These are phyloP conservation scores for Mesembryanthemum crystallinum DNA, from an alignment of 148 eudicot genomes.

Conservation along the genomic window DNA sequence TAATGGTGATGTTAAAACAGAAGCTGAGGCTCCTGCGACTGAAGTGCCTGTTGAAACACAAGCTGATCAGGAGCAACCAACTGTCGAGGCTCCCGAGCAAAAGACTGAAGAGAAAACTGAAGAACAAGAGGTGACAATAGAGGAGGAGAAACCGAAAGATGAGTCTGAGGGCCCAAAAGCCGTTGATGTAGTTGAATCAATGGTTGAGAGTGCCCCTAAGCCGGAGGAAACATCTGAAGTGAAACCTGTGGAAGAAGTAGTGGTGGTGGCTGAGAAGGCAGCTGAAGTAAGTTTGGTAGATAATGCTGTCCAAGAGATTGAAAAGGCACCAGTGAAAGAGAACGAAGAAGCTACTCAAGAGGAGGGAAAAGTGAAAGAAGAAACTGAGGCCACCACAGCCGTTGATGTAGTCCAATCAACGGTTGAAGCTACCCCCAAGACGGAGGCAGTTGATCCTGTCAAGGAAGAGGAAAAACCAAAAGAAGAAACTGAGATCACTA, in stretches of 20 bases:
- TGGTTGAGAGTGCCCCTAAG: slow-evolving; percentile 14
- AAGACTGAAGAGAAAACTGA: slow-evolving; percentile 23
- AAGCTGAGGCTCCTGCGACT: slow-evolving; percentile 12
- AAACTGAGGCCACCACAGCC: slow-evolving; percentile 8
- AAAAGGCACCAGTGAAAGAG: slow-evolving; percentile 10
- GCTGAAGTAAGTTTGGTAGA: too few relatives aligned
- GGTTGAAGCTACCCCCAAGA: slow-evolving; percentile 1
- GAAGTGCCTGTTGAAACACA: slow-evolving; percentile 14
- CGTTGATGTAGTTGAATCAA: slow-evolving; percentile 12
- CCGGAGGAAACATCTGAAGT: slow-evolving; percentile 27
- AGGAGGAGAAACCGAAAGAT: slow-evolving; percentile 30
- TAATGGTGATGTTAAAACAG: slow-evolving; percentile 9
- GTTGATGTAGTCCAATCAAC: slow-evolving; percentile 1
- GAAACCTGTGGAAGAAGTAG: too few relatives aligned
- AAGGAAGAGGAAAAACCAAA: slow-evolving; percentile 7
- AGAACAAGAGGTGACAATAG: slow-evolving; percentile 11
- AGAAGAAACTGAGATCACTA: slow-evolving; percentile 10
- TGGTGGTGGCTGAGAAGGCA: too few relatives aligned
- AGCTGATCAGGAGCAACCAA: slow-evolving; percentile 20
- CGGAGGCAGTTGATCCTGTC: slow-evolving; percentile 1
- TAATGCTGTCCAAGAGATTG: slow-evolving; percentile 12
- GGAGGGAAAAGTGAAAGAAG: slow-evolving; percentile 6
- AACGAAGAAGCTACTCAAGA: slow-evolving; percentile 14
- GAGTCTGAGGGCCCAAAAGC: slow-evolving; percentile 14
- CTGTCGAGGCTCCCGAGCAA: background rate